Conservation (phyloP, 768 basidiomycete genomes). For the Coprinopsis cinerea region DNA sequence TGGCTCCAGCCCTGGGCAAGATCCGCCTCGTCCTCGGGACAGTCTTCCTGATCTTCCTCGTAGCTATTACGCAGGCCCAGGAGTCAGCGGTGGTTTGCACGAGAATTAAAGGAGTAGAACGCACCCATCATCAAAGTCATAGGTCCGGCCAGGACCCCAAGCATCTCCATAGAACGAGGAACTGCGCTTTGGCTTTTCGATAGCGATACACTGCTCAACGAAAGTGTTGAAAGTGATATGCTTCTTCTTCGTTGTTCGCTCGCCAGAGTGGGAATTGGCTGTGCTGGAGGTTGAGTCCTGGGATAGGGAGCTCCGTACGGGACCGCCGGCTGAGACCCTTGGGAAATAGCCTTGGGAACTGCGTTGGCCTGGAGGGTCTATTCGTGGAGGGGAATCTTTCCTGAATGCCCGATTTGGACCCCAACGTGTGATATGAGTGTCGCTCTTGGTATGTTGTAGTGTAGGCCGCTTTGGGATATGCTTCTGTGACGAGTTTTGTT, state of each 20-base stretch:
- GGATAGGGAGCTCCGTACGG: constrained; percentile 24
- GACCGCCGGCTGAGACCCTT: constrained; percentile 15
- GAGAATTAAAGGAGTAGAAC: constrained; percentile 24
- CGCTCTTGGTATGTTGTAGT: constrained; percentile 81
- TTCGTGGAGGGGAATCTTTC: constrained; percentile 69
- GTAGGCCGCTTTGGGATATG: constrained; percentile 40
- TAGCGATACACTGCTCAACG: constrained; percentile 92
- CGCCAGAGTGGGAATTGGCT: constrained; percentile 18
- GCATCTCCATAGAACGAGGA: constrained; percentile 20
- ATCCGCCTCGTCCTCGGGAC: constrained; percentile 40
- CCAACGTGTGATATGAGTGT: constrained; percentile 70
- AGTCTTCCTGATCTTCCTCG: constrained; percentile 64
- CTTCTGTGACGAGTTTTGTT: constrained; percentile 9
- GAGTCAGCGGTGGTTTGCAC: too few relatives aligned
- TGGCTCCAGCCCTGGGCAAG: constrained; percentile 21
- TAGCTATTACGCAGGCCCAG: too few relatives aligned
- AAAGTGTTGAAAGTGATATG: constrained; percentile 98
- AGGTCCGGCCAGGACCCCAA: constrained; percentile 12
- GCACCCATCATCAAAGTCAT: constrained; percentile 61
- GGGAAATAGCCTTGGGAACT: constrained; percentile 14
- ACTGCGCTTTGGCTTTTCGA: constrained; percentile 63
- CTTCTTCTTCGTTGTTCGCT: constrained; percentile 51
- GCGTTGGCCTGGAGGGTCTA: constrained; percentile 32
- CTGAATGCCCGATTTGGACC: constrained; percentile 43
- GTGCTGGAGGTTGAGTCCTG: constrained; percentile 30